These are phyloP conservation scores for Septoria petroselini DNA, from an alignment of 2,329 filamentous ascomycete species.

Conservation along the genomic window DNA sequence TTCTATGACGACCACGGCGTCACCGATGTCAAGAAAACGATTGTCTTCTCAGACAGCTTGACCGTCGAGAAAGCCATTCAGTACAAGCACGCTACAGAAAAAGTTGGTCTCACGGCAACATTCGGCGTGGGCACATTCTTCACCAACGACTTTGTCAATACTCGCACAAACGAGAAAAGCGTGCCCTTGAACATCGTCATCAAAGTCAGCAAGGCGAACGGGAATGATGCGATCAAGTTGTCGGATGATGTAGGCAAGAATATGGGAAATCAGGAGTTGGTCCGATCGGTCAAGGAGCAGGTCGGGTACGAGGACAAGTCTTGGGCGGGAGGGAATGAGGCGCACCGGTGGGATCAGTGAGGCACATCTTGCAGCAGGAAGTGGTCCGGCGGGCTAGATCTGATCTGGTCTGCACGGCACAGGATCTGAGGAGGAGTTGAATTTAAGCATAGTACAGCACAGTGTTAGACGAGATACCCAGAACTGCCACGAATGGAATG, in stretches of 20 bases:
- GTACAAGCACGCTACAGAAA: slow-evolving; percentile 81
- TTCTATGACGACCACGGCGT: slow-evolving; percentile 79
- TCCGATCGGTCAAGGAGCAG: slow-evolving; percentile 77
- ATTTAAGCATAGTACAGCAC: too few relatives aligned
- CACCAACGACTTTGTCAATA: slow-evolving; percentile 82
- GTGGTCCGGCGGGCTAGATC: too few relatives aligned
- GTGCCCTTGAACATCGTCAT: slow-evolving; percentile 95
- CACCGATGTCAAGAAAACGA: slow-evolving; percentile 74
- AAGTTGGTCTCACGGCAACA: slow-evolving; percentile 74
- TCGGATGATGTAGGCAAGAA: slow-evolving; percentile 89
- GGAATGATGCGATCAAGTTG: slow-evolving; percentile 84
- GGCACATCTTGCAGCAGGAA: too few relatives aligned
- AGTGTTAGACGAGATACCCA: too few relatives aligned
- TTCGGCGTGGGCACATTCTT: slow-evolving; percentile 96
- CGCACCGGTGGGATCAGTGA: slow-evolving; percentile 67
- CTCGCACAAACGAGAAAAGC: slow-evolving; percentile 74
- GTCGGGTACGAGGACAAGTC: slow-evolving; percentile 82
- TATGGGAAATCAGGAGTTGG: slow-evolving; percentile 76
- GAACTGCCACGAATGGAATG: too few relatives aligned
- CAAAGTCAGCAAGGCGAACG: slow-evolving; percentile 82
- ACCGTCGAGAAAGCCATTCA: slow-evolving; percentile 87
- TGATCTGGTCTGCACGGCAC: too few relatives aligned
- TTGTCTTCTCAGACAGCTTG: slow-evolving; percentile 94
- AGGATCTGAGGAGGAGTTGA: too few relatives aligned
- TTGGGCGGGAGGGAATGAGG: slow-evolving; percentile 83